Conservation (phyloP, 768 basidiomycete species). For the Grammothele lineata region DNA sequence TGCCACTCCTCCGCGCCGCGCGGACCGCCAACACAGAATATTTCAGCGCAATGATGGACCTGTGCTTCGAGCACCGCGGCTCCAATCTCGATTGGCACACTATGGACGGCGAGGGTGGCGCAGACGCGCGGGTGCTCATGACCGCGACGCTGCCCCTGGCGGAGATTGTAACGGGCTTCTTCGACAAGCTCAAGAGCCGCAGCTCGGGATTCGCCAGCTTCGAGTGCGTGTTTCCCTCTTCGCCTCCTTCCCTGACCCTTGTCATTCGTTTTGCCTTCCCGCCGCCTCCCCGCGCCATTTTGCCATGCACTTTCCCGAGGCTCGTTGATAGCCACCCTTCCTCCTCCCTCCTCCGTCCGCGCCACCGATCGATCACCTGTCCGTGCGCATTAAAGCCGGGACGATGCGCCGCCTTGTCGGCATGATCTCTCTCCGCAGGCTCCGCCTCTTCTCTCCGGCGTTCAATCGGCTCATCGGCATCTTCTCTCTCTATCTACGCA, state of each 20-base stretch:
- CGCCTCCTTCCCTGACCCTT: too few relatives aligned
- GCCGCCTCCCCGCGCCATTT: too few relatives aligned
- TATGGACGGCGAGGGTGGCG: constrained; percentile 43
- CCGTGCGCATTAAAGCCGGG: too few relatives aligned
- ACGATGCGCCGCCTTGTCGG: too few relatives aligned
- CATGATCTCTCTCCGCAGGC: too few relatives aligned
- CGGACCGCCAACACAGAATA: constrained; percentile 51
- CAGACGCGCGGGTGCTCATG: constrained; percentile 60
- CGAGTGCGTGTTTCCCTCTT: constrained; percentile 52
- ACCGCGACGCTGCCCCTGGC: constrained; percentile 83
- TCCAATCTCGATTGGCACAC: constrained; percentile 81
- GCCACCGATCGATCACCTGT: too few relatives aligned
- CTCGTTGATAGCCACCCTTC: too few relatives aligned
- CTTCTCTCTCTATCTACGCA: constrained; percentile 32
- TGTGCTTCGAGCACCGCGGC: constrained; percentile 84
- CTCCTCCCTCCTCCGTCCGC: too few relatives aligned
- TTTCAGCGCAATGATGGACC: constrained; percentile 93
- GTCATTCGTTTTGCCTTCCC: too few relatives aligned
- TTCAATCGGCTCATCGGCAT: too few relatives aligned
- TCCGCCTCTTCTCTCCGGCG: too few relatives aligned
- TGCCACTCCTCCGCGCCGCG: neutral
- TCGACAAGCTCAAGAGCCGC: constrained; percentile 89
- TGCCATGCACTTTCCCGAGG: neutral
- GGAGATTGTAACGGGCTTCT: constrained; percentile 94
- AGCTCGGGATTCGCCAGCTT: constrained; percentile 91